Conservation (phyloP, 208 protist species). For the Acanthamoeba royreba region DNA sequence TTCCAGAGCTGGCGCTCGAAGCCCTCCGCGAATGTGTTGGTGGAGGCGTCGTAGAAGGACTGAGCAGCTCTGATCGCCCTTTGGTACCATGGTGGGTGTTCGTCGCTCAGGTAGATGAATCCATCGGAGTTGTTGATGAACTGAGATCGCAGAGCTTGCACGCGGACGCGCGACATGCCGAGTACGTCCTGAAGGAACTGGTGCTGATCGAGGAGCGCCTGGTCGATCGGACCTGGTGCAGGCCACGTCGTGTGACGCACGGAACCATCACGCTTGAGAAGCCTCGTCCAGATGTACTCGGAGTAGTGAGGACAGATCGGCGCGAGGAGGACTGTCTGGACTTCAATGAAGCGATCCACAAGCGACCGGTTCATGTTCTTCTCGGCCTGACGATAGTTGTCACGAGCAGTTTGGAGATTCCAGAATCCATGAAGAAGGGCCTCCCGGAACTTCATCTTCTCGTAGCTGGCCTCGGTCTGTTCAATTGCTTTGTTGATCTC, state of each 20-base stretch:
- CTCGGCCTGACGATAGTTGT: conserved; percentile 89
- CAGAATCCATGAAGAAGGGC: conserved; percentile 94
- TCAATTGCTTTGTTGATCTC: conserved; percentile 89
- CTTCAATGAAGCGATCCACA: conserved; percentile 88
- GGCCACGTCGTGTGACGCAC: conserved; percentile 54
- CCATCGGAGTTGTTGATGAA: conserved; percentile 79
- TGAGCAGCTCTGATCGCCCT: conserved; percentile 80
- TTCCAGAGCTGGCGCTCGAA: conserved; percentile 78
- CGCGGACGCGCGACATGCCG: conserved; percentile 80
- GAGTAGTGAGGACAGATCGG: conserved; percentile 95
- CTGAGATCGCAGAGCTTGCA: conserved; percentile 62
- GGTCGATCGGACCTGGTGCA: conserved; percentile 80
- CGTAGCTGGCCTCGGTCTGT: conserved; percentile 86
- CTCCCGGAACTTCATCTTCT: conserved; percentile 93
- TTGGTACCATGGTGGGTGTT: conserved; percentile 82
- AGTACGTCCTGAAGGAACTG: conserved; percentile 84
- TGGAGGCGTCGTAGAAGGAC: not conserved
- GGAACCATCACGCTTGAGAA: conserved; percentile 77
- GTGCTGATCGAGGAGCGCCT: conserved; percentile 78
- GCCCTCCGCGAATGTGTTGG: not conserved
- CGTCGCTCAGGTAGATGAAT: conserved; percentile 79
- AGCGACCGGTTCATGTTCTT: conserved; percentile 80
- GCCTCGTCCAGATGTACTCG: conserved; percentile 93
- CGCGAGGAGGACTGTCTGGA: conserved; percentile 89
- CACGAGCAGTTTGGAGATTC: conserved; percentile 90